Base-by-base conservation (phyloP, 305 asterid species). In the Solanum hybrid region DNA sequence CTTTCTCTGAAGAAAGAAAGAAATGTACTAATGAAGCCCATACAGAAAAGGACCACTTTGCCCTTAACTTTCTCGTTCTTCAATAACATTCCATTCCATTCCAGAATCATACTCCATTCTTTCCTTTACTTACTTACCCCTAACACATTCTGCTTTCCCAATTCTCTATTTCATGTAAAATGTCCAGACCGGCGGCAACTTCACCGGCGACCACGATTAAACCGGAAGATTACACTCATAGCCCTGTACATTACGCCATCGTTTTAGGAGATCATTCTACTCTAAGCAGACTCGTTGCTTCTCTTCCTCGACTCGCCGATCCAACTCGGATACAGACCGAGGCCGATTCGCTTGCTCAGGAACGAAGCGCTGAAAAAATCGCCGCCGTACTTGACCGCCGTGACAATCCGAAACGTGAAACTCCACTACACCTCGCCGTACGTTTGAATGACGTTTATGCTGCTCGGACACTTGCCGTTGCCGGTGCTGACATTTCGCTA, bases 371-470 rank as follows among this genome's bases (percentile, higher is more conserved):
- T 8, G 98, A 95, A 4, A 89, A 92, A 91, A 96, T 97, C 89
- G 61, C 98, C 57, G 91, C 95, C 82, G 95, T 90, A 11, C 89
- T 97, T 22, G 99, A 97, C 93, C 93, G 96, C 72, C 98, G 99
- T 9, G 98, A 95, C 68, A 96, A 97, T 90, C 90, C 89, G 36
- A 93, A 94, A 57, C 90, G 94, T 12, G 98, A 97, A 89, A 97
- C 98, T 13, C 96, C 99, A 0, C 92, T 97, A n/a, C 99, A 97
- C 87, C 96, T 97, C 31, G 98, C 99, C 88, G 98, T 97, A 61
- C 97, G 97, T 45, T 93, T 97, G 89, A 95, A 95, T 89, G 98
- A 95, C 87, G 94, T 95, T 10, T 88, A 91, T 33, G 93, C 98
- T 2, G 96, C 93, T 36, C 93, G 96, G 39, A 91, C 94, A 0